Base-by-base conservation (phyloP, 257 asterid genomes). In the Henckelia pumila region DNA sequence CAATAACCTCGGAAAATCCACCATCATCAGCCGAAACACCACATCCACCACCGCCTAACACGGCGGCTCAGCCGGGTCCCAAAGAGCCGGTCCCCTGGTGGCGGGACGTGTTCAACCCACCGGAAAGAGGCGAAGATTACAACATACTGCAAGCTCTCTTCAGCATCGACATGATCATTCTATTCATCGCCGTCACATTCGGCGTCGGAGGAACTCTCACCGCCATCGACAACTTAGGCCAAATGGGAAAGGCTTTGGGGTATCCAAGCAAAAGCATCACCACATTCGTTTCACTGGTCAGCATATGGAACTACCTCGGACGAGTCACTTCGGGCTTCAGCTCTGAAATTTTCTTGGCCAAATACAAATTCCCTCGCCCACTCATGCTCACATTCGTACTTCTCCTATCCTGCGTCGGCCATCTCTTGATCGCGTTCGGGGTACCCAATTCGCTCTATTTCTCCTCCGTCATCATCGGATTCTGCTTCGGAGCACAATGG, bases 251-350 rank as follows among this genome's bases (percentile, higher is more conserved):
- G 8, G 53, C 93, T 1, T 73, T 80, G 44, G 89, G 77, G 33
- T 84, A 86, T 49, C 85, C 84, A 0, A 49, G 20, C 6, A 68
- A 71, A 13, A 83, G 82, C 81, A 71, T 80, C 33, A 67, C 77
- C 5, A 83, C 86, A 0, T 84, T 83, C 9, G 81, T 86, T 2
- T 86, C 92, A 7, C 77, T 84, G 2, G 89, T 86, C 16, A 84
- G 89, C 86, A 80, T 78, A 61, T 86, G 92, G 92, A 78, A 78
- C 64, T 86, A 83, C 49, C 74, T 83, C 0, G 89, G 92, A 3
- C 69, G 88, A 9, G 88, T 81, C 0, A 28, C 64, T 1, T 58
- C 85, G 0, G 88, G 92, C 0, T 86, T 77, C 25, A 55, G 71
- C 58, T 86, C 92, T 0, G 89, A 86, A 66, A 59, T 75, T 47